Evolutionary conservation across 2,329 filamentous ascomycete genomes (phyloP).

Genomic region (Keithomyces neogunnii): DNA sequence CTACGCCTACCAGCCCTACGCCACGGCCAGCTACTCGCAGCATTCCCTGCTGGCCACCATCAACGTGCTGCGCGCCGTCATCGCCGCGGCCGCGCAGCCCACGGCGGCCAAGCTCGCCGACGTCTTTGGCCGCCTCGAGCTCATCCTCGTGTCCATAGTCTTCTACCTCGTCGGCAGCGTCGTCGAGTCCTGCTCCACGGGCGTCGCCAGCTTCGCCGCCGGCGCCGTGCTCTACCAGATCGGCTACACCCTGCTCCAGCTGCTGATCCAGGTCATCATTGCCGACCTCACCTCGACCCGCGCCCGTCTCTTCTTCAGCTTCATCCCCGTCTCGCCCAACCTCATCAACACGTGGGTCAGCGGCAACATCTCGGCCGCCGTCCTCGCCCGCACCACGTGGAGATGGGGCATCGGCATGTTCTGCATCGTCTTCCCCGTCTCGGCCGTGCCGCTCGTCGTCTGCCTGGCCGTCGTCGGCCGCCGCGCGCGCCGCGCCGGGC

Average conservation of each 20-base stretch:
- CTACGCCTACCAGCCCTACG: conserved; percentile 37
- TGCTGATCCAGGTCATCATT: conserved; percentile 56
- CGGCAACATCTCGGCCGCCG: conserved; percentile 45
- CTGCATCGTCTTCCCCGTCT: conserved; percentile 53
- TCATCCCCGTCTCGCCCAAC: conserved; percentile 52
- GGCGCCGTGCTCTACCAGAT: conserved; percentile 58
- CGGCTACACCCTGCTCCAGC: conserved; percentile 51
- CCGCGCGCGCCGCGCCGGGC: conserved; percentile 44
- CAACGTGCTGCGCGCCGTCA: conserved; percentile 48
- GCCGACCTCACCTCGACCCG: conserved; percentile 60
- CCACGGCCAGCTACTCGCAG: conserved; percentile 19
- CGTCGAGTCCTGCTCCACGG: conserved; percentile 52
- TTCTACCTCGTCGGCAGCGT: conserved; percentile 43
- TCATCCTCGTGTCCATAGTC: conserved; percentile 43
- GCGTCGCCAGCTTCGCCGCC: conserved; percentile 39
- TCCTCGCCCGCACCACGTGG: conserved; percentile 33
- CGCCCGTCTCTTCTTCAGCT: conserved; percentile 54
- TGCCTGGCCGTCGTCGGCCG: conserved; percentile 48
- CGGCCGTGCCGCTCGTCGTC: conserved; percentile 50
- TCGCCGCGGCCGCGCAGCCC: conserved; percentile 50
- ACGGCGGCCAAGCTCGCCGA: conserved; percentile 58
- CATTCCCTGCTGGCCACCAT: conserved; percentile 52
- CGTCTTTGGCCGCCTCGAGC: conserved; percentile 55
- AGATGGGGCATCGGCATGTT: conserved; percentile 63
- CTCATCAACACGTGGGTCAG: conserved; percentile 58